These are phyloP conservation scores for Apiospora kogelbergensis DNA, from an alignment of 2,329 filamentous ascomycete species.

Conservation along the genomic window DNA sequence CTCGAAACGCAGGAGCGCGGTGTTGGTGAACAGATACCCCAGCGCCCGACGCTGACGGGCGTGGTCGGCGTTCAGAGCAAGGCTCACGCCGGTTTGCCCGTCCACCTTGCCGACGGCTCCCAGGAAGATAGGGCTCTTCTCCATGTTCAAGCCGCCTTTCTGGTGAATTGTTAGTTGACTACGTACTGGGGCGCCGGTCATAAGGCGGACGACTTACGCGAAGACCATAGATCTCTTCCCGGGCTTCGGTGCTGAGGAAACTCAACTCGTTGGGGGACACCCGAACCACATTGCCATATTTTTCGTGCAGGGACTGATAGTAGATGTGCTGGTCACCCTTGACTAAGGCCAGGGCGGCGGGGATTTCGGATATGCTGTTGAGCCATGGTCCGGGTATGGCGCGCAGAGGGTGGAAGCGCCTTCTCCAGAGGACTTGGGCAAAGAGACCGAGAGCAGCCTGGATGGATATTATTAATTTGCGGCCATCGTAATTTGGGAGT, in stretches of 20 bases:
- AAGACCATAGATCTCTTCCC: conserved; percentile 29
- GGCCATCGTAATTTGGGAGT: neutral
- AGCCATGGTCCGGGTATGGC: conserved; percentile 25
- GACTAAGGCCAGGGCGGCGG: conserved; percentile 21
- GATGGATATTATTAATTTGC: neutral
- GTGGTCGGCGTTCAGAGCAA: conserved; percentile 22
- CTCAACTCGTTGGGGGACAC: conserved; percentile 28
- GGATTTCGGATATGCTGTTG: conserved; percentile 25
- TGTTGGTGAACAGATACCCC: conserved; percentile 27
- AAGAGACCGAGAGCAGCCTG: conserved; percentile 5
- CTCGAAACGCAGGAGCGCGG: conserved; percentile 24
- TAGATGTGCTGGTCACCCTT: conserved; percentile 25
- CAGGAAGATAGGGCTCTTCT: conserved; percentile 27
- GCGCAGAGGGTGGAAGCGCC: conserved; percentile 24
- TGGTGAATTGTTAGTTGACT: neutral
- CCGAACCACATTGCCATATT: conserved; percentile 28
- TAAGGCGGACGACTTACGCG: conserved; percentile 17
- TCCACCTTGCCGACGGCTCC: conserved; percentile 21
- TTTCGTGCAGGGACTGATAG: conserved; percentile 25
- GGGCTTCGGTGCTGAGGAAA: conserved; percentile 26
- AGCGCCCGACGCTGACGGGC: conserved; percentile 26
- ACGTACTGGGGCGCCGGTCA: no score
- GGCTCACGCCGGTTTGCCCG: conserved; percentile 19
- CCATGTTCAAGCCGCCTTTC: conserved; percentile 23
- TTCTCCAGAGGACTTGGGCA: conserved; percentile 13